Evolutionary conservation across 495 filamentous ascomycete species (phyloP).

Genomic region (Hapsidospora chrysogenum): DNA sequence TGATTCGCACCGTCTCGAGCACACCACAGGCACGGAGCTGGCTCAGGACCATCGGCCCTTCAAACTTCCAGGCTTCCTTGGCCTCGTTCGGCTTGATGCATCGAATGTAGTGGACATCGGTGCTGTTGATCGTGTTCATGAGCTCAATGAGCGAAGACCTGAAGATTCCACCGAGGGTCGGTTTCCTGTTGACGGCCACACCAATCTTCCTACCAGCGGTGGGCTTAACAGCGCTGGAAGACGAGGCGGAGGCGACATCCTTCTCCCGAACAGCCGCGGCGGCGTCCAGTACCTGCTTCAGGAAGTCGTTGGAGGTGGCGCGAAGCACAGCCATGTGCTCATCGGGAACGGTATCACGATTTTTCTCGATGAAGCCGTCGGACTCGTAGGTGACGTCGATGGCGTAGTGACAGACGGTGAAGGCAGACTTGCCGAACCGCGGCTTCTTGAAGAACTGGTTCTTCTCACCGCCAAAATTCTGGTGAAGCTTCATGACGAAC

Average conservation of each 20-base stretch:
- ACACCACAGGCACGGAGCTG: slow-evolving; percentile 98
- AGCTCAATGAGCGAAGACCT: slow-evolving; percentile 95
- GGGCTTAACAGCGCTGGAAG: slow-evolving; percentile 52
- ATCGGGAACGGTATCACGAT: slow-evolving; percentile 94
- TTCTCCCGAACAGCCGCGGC: slow-evolving; percentile 81
- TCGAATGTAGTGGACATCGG: slow-evolving; percentile 97
- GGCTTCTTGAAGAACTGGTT: slow-evolving; percentile 98
- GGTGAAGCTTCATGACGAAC: slow-evolving; percentile 94
- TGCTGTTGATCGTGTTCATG: slow-evolving; percentile 92
- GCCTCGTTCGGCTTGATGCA: slow-evolving; percentile 99
- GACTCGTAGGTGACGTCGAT: slow-evolving; percentile 98
- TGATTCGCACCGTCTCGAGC: slow-evolving; percentile 93
- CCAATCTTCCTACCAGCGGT: slow-evolving; percentile 67
- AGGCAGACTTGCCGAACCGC: slow-evolving; percentile 89
- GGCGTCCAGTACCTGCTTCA: slow-evolving; percentile 69
- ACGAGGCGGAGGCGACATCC: slow-evolving; percentile 45
- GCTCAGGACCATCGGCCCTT: slow-evolving; percentile 96
- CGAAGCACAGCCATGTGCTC: slow-evolving; percentile 90
- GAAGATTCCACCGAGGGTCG: slow-evolving; percentile 95
- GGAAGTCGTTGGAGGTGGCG: slow-evolving; percentile 70
- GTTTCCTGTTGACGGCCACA: slow-evolving; percentile 87
- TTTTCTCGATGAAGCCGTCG: slow-evolving; percentile 99
- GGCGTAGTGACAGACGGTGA: slow-evolving; percentile 98
- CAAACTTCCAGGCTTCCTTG: slow-evolving; percentile 95
- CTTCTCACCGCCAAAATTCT: slow-evolving; percentile 82